phyloP scores from a whole-genome alignment of 139 green algal species.

The Protoeuglena noctilucae region DNA sequence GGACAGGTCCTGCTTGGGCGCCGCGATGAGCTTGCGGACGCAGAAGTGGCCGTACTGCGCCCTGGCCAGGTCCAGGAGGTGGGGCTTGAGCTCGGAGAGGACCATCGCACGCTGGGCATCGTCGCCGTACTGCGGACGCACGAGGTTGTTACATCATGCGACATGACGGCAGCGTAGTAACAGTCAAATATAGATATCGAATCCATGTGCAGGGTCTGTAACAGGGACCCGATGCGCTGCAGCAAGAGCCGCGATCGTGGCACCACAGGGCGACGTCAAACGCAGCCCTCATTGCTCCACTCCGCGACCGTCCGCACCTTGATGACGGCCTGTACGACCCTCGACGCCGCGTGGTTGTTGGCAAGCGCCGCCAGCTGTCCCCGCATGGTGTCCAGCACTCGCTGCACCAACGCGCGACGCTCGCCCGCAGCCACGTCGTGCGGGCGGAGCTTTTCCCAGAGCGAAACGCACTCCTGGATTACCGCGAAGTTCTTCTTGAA shows the following conservation, averaged over 20 bases:
- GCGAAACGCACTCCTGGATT: not conserved
- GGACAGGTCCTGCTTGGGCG: too few species aligned
- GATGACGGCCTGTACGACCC: not conserved
- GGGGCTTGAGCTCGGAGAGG: not conserved
- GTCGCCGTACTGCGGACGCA: too few species aligned
- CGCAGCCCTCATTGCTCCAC: too few species aligned
- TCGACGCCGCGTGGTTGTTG: not conserved
- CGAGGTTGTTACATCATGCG: too few species aligned
- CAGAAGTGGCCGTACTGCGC: not conserved
- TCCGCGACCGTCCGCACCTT: too few species aligned
- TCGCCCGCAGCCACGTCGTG: not conserved
- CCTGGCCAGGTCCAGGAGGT: not conserved
- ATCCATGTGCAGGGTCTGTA: too few species aligned
- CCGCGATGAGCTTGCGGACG: not conserved
- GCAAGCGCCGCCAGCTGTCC: not conserved
- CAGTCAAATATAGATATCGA: too few species aligned
- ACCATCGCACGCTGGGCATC: not conserved
- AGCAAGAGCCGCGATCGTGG: too few species aligned
- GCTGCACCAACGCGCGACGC: not conserved
- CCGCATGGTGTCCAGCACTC: not conserved
- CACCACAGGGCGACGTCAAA: too few species aligned
- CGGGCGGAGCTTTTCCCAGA: not conserved
- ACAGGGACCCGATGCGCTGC: too few species aligned
- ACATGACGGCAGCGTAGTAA: too few species aligned
- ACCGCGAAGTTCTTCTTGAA: not conserved